phyloP scores from a whole-genome alignment of 176 grass and related monocot genomes.

The Musa troglodytarum region DNA sequence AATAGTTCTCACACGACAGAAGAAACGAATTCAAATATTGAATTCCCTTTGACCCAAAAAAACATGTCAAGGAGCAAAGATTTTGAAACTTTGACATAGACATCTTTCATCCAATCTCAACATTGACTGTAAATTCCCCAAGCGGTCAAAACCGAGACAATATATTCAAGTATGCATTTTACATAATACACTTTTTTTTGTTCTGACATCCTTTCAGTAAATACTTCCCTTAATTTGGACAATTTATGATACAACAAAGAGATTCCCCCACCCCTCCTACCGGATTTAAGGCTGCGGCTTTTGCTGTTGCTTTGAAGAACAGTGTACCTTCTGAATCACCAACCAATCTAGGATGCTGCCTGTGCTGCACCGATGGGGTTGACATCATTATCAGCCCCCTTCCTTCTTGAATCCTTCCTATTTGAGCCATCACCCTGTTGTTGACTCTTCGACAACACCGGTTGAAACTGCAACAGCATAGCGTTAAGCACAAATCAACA shows the following conservation, averaged over 20 bases:
- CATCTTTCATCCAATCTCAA: too few relatives aligned
- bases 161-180: not conserved
- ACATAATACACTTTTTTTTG: not conserved
- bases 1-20: too few relatives aligned
- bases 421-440: conserved; percentile 35
- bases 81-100: too few relatives aligned
- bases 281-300: not conserved
- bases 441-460: conserved; percentile 70
- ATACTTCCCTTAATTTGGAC: not conserved
- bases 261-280: not conserved
- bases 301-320: not conserved
- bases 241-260: not conserved
- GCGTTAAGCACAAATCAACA: not conserved
- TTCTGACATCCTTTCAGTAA: not conserved
- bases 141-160: too few relatives aligned
- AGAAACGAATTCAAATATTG: too few relatives aligned
- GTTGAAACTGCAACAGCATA: conserved; percentile 66
- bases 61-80: too few relatives aligned
- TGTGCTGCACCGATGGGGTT: conserved; percentile 55
- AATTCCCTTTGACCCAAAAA: too few relatives aligned
- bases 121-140: too few relatives aligned
- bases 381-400: conserved; percentile 25
- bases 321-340: not conserved
- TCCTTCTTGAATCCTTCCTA: conserved; percentile 50
- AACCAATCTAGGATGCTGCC: conserved; percentile 25